Conservation (phyloP, 805 yeast species). For the Zygosaccharomyces lentus region DNA sequence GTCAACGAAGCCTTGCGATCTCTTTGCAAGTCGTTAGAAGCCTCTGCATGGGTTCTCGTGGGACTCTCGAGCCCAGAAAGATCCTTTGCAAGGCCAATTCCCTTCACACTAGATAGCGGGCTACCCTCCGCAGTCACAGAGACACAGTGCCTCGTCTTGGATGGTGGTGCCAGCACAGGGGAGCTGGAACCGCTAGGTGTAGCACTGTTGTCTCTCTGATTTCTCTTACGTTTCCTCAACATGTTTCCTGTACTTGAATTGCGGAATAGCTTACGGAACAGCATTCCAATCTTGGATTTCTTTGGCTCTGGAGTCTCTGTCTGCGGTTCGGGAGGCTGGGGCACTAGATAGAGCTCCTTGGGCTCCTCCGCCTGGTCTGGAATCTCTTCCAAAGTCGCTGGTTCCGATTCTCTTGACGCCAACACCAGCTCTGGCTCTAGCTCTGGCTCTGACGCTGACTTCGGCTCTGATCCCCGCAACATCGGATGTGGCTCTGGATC, state of each 20-base stretch:
- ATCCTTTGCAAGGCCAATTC: background rate
- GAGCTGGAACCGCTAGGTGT: slow-evolving; percentile 1
- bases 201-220: background rate
- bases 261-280: background rate
- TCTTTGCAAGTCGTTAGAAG: background rate
- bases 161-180: slow-evolving; percentile 2
- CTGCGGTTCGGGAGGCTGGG: background rate
- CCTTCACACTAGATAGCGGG: background rate
- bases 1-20: slow-evolving; percentile 1
- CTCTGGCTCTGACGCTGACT: background rate
- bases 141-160: slow-evolving; percentile 5
- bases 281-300: slow-evolving; percentile 2
- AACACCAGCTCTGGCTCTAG: background rate
- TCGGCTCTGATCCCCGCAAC: background rate
- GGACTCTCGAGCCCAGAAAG: background rate
- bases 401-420: too few relatives aligned
- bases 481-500: background rate
- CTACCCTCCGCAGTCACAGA: slow-evolving; percentile 3
- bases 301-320: background rate
- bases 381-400: background rate
- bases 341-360: background rate
- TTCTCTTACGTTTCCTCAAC: slow-evolving; percentile 11
- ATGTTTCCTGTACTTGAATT: background rate
- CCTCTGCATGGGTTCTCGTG: background rate
- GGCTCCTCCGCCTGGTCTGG: background rate